Evolutionary conservation across 2,329 filamentous ascomycete genomes (phyloP), one percentile per base, ranked within the genome.

Genomic region (Ceratocystis colombiana): DNA sequence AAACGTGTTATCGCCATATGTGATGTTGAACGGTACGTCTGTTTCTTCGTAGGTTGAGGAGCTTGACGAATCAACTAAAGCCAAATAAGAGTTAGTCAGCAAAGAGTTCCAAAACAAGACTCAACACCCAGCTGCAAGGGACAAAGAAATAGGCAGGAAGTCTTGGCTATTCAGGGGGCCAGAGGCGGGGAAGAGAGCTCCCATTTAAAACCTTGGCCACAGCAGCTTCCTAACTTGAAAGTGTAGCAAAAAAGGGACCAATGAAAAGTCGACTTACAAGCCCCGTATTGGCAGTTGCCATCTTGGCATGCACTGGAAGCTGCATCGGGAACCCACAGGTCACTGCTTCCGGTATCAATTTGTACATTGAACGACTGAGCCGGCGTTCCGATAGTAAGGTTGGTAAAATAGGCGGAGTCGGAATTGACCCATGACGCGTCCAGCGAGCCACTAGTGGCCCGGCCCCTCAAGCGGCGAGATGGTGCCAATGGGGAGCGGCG

Each of bases 321-420:
- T 67, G 70, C 73, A 55, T 74, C 73, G 15, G 80, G 79, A 48
- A 87, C 78, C 84, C 85, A 87, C 25, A 84, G 79, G 74, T 88
- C 85, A 68, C 83, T 85, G 71, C 83, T 86, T 53, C 84, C 85
- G 0, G 84, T 87, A 73, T 87, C 84, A 57, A 87, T 77, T 72
- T 85, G 82, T 64, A 87, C 73, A 1, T 78, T 80, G 50, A 87
- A 68, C 3, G 79, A 73, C 71, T 87, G 84, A 12, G 75, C 73
- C 0, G 84, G 84, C 5, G 80, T 84, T 20, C 85, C 85, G 28
- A 87, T 72, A 30, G 76, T 74, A 68, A 84, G 80, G 25, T 79
- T 79, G 20, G 81, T 79, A 70, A 84, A 85, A 72, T 86, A 86
- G 45, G 66, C 63, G 28, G 53, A 55, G 4, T 79, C 76, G 45